Base-by-base conservation (phyloP, 768 basidiomycete species). In the Leccinum arenicola region DNA sequence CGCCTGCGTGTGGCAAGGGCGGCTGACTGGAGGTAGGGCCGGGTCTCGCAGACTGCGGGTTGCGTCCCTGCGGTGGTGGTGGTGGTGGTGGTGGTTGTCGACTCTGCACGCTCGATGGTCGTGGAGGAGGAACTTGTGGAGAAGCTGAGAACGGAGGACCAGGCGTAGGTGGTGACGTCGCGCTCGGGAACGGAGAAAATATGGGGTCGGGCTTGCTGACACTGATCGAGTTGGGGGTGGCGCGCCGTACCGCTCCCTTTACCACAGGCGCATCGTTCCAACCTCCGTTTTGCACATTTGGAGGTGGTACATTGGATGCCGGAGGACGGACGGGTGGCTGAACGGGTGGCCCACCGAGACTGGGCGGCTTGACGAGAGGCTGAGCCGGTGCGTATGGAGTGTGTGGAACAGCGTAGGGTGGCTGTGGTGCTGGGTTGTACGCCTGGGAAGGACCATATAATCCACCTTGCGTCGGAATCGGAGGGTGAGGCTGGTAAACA, bases 201-300 rank as follows among this genome's bases (percentile, higher is more conserved):
- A 98, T 95, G 3, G 95, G 83, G 7, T 80, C 77, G 3, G 83
- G 87, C 66, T 89, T 91, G 56, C 68, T 73, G 10, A 76, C 61
- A 55, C 71, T 80, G 31, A 78, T 66, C 6, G 80, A 74, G 21
- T 80, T 78, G 1, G 88, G 84, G 1, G 78, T 35, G 15, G 50
- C 77, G 25, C 87, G 85, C 45, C 80, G 72, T 17, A 81, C 71
- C 9, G 76, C 69, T 27, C 50, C 50, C 15, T 77, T 64, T 12
- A 77, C 69, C 4, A 47, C 19, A 0, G 93, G 94, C 0, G 93
- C 86, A 73, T 98, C 95, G 66, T 98, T 98, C 94, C 95, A 98
- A 0, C 93, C 93, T 15, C 87, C 84, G 29, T 86, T 86, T 52
- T 88, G 89, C 29, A 77, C 76, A 47, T 86, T 84, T 31, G 85